Evolutionary conservation across 345 rosid species (phyloP), one percentile per base, ranked within the genome.

Genomic region (Boechera divaricarpa): DNA sequence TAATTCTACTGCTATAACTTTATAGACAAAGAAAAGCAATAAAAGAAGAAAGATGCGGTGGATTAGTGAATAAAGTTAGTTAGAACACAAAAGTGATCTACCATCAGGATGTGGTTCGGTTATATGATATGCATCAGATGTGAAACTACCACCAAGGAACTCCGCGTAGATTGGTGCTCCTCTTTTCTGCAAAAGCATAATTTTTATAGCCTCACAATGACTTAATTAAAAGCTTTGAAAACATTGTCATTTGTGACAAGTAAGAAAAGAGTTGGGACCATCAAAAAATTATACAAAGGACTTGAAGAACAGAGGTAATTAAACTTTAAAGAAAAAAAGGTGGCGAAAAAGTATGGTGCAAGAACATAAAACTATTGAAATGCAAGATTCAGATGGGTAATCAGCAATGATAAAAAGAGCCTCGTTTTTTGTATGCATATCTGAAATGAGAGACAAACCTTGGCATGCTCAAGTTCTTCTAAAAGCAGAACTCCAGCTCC

Each of bases 401-500:
- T 10, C 49, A 36, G 38, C 48, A 45, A 65, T 4, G 38, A 6
- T 31, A 13, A 7, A 15, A 56, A 31, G 61, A 31, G 36, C 60
- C 9, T 53, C 4, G 0, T 6, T 28, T 57, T 57, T 11, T 4
- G 24, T 32, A 32, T 15, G 41, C 24, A 15, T 57, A 57, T 32
- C 32, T 15, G 24, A 57, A 35, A 59, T 16, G 15, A 16, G 15
- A 9, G 38, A 38, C 5, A 67, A 5, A 93, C 98, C 98, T 91
- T 89, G 45, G 98, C 97, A 87, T 94, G 98, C 82, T 91, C 98
- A 73, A 91, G 77, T 78, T 91, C 97, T 82, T 94, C 98, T 80
- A 94, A 78, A 76, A 94, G 94, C 80, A 94, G 81, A 82, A 94
- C 98, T 51, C 98, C 98, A 60, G 97, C 90, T 86, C 98, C 98